Evolutionary conservation across 2,329 filamentous ascomycete genomes (phyloP), one percentile per base, ranked within the genome.

Genomic region (Bipolaris zeicola): DNA sequence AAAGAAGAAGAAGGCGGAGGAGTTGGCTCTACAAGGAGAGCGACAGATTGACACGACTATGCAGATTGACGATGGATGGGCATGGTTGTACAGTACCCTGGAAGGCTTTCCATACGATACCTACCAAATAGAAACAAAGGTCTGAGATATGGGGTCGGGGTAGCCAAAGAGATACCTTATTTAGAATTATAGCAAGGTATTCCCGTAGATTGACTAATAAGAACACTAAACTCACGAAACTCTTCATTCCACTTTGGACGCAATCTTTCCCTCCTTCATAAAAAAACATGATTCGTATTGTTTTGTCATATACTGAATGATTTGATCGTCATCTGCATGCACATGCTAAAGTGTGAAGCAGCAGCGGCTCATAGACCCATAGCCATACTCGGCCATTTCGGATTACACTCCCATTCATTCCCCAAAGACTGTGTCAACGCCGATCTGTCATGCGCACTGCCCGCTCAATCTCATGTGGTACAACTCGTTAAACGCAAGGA

Each of bases 31-130:
- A 52, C 67, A 76, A 41, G 63, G 77, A n/a, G 71, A 76, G 57
- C 75, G 74, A 55, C 77, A 75, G 50, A 65, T 71, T 2, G 84
- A 84, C 0, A 72, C 72, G 45, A 80, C 81, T 3, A 85, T 87
- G 0, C 75, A 82, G 69, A 71, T 87, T 46, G 81, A 81, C 26
- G 87, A 89, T 78, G 86, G 86, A 2, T 87, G 83, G 81, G 86
- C 76, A 0, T 79, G 81, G 62, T 65, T 85, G 56, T 68, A 86
- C 58, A 55, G 68, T 20, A 83, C 77, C 2, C 68, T 89, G 69
- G 85, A 84, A 62, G 73, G 80, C 3, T 89, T 89, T 60, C 84
- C 85, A 5, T 89, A 86, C 66, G 77, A 78, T 52, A 78, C 76
- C 44, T 89, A 85, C 73, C 85, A 85, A 0, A 88, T 89, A 22